Evolutionary conservation across 768 basidiomycete genomes (phyloP), one percentile per base, ranked within the genome.

Genomic region (Leccinum disarticulatum): DNA sequence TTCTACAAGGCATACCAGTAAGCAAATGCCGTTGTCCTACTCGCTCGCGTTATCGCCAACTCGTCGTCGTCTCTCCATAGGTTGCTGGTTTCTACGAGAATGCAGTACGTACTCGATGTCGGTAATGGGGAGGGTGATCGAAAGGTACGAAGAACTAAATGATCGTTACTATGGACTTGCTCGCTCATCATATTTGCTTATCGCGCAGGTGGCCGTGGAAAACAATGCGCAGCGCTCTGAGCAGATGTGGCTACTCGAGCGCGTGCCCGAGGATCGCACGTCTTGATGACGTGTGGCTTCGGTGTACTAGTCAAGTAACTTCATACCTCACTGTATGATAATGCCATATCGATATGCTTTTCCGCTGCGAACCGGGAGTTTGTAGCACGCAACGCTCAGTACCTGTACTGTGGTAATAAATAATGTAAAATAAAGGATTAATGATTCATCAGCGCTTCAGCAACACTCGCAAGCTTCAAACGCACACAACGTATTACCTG

Each of bases 201-300:
- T 35, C 10, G 17, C 13, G 19, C 17, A 61, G 60, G 35, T 27
- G 41, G 38, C 31, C 14, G 46, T 54, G 22, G 36, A 47, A 17
- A 49, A 61, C 17, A 54, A 61, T 9, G 17, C 46, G 2, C 22
- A 41, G 28, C 47, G 47, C 17, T 61, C 60, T 31, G 30, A 35
- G 31, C 60, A 61, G 52, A 3, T 61, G 17, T 61, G 60, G 60
- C 3, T 49, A 9, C 46, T 61, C 17, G 58, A 61, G 14, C 52
- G 22, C 33, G 52, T 53, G 33, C 43, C 43, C 19, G n/a, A 46
- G 43, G 10, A 46, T 11, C 5, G 11, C 15, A 30, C 7, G 28
- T n/a, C 14, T 30, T 15, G 19, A 52, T 30, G 50, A 52, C 1
- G n/a, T 43, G n/a, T 38, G 36, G 15, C 36, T 38, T 28, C 28